phyloP scores from a whole-genome alignment of 495 filamentous ascomycete species.

The Trichoderma virens region DNA sequence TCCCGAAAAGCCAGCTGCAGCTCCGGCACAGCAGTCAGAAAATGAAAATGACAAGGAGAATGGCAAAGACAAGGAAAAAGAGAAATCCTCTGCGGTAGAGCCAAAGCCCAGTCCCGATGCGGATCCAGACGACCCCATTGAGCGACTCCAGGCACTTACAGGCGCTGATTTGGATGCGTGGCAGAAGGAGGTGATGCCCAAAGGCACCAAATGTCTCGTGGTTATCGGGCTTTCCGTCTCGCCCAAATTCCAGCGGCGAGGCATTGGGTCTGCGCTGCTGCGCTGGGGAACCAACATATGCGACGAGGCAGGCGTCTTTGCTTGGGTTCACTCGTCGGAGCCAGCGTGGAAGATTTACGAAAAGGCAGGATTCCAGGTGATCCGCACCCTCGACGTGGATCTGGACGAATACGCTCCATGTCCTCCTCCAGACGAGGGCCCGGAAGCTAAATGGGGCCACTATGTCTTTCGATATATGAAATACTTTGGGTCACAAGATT shows the following conservation, averaged over 20 bases:
- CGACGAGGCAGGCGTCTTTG: slow-evolving; percentile 27
- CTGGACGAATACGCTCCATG: slow-evolving; percentile 22
- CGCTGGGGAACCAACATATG: slow-evolving; percentile 35
- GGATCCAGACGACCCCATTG: slow-evolving; percentile 14
- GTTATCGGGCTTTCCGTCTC: slow-evolving; percentile 20
- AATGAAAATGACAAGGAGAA: background rate
- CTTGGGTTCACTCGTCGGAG: slow-evolving; percentile 26
- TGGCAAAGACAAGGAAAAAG: background rate
- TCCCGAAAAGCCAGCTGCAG: background rate
- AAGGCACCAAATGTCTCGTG: slow-evolving; percentile 19
- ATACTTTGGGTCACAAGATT: background rate
- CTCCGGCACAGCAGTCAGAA: background rate
- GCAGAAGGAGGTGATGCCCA: slow-evolving; percentile 18
- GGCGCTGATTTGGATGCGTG: slow-evolving; percentile 19
- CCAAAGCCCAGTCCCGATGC: background rate
- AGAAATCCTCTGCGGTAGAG: background rate
- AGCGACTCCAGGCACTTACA: slow-evolving; percentile 20
- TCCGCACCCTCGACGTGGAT: slow-evolving; percentile 19
- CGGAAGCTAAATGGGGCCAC: slow-evolving; percentile 6
- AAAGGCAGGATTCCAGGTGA: slow-evolving; percentile 20
- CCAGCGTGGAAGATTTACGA: slow-evolving; percentile 21
- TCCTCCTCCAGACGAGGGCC: background rate
- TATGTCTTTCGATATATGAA: slow-evolving; percentile 12
- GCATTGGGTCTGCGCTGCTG: slow-evolving; percentile 36
- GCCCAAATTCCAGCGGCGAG: slow-evolving; percentile 21